Percentiles rank a stretch among this genome's conserved stretches.
Conservation (phyloP, 169 alveolate genomes). For the Plasmodium blacklocki region DNA sequence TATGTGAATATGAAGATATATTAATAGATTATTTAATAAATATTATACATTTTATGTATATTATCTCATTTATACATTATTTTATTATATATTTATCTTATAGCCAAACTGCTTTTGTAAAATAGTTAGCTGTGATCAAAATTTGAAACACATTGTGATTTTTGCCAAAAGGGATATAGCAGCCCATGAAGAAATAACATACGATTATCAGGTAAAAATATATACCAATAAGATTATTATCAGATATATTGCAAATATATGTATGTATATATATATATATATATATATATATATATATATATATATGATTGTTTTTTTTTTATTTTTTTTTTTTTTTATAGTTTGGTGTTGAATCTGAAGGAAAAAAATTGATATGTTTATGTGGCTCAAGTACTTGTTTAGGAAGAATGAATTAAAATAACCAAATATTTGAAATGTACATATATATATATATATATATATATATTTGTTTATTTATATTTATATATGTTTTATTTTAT, state of each 20-base stretch:
- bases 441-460: slow-evolving; percentile 1
- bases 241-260: not conserved
- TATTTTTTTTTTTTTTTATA: slow-evolving; percentile 12
- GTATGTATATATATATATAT: not conserved
- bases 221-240: not conserved
- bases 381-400: slow-evolving; percentile 93
- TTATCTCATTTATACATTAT: not conserved
- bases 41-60: no score
- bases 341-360: slow-evolving; percentile 91
- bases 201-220: slow-evolving; percentile 92
- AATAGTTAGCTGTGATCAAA: slow-evolving; percentile 88
- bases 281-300: no score
- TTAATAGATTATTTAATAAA: not conserved
- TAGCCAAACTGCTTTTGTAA: slow-evolving; percentile 92
- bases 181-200: slow-evolving; percentile 97
- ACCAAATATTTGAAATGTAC: not conserved
- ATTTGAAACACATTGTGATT: slow-evolving; percentile 95
- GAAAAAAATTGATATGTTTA: slow-evolving; percentile 88
- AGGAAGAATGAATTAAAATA: slow-evolving; percentile 91
- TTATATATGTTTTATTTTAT: not conserved
- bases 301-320: no score
- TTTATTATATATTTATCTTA: not conserved
- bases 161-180: slow-evolving; percentile 94
- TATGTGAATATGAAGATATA: slow-evolving; percentile 3
- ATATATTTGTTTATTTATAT: not conserved